phyloP scores from a whole-genome alignment of 1,284 basidiomycete genomes.

The Phellopilus nigrolimitatus region DNA sequence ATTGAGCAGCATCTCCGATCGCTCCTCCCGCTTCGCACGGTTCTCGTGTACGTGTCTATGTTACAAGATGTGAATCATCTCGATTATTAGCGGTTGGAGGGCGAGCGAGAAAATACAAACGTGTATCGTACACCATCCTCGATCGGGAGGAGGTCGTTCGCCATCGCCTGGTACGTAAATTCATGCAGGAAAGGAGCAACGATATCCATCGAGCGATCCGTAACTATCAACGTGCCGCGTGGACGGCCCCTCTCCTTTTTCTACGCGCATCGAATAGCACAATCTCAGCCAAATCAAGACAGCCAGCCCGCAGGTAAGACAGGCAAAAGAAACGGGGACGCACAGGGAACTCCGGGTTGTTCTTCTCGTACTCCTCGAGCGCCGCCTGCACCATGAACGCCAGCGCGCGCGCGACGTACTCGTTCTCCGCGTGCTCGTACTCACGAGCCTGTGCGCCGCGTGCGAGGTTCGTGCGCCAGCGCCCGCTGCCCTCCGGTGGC shows the following conservation, averaged over 20 bases:
- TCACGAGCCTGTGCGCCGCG: conserved; percentile 58
- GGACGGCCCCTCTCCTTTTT: conserved; percentile 69
- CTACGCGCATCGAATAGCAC: conserved; percentile 33
- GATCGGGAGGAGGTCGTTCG: conserved; percentile 88
- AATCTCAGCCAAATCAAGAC: conserved; percentile 6
- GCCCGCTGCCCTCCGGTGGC: conserved; percentile 44
- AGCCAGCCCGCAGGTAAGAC: conserved; percentile 2
- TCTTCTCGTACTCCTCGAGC: conserved; percentile 81
- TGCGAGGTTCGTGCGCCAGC: conserved; percentile 73
- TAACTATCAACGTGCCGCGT: conserved; percentile 84
- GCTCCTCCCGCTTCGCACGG: conserved; percentile 68
- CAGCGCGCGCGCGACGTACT: conserved; percentile 72
- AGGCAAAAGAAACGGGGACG: conserved; percentile 19
- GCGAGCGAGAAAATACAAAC: conserved; percentile 42
- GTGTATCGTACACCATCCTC: conserved; percentile 83
- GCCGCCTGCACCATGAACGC: conserved; percentile 79
- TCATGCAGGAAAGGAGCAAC: conserved; percentile 91
- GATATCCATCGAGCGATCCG: conserved; percentile 94
- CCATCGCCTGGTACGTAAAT: conserved; percentile 99
- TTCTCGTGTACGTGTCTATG: conserved; percentile 83
- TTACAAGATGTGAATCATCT: conserved; percentile 32
- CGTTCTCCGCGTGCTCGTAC: conserved; percentile 35
- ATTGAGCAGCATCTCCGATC: conserved; percentile 78
- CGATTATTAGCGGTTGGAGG: neutral
- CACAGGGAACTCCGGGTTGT: conserved; percentile 81